Percentiles rank a stretch among this genome's conserved stretches.
Conservation (phyloP, 192 early-diverging fungal genomes). For the Bifiguratus adelaidae region DNA sequence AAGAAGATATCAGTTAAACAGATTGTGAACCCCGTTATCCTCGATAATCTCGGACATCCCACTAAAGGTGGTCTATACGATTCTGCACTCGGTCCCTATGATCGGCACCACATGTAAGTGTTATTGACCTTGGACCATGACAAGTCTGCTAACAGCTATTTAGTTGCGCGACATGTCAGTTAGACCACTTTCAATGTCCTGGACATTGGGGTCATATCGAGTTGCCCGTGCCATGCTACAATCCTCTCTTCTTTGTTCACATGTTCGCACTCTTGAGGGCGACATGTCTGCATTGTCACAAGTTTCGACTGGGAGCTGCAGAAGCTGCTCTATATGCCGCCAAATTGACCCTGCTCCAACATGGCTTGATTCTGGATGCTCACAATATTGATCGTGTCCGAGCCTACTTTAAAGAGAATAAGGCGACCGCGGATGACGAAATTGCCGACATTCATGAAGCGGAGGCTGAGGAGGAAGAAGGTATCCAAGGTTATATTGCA, state of each 20-base stretch:
- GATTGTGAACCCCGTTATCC: conserved; percentile 76
- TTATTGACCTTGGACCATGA: too few species aligned
- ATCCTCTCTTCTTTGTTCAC: conserved; percentile 92
- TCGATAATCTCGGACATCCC: conserved; percentile 87
- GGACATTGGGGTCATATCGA: conserved; percentile 98
- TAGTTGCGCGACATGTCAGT: conserved; percentile 79
- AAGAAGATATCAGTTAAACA: conserved; percentile 90
- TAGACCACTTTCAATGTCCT: conserved; percentile 75
- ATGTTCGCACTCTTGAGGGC: conserved; percentile 79
- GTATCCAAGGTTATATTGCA: conserved; percentile 43
- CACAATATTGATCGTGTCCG: conserved; percentile 62
- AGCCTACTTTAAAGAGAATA: conserved; percentile 24
- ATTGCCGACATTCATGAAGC: conserved; percentile 37
- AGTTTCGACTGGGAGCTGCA: conserved; percentile 50
- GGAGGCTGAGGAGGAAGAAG: conserved; percentile 29
- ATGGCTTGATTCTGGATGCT: conserved; percentile 80
- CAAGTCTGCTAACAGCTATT: not conserved
- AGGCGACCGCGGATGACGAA: conserved; percentile 23
- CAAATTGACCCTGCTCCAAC: conserved; percentile 77
- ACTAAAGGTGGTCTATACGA: conserved; percentile 90
- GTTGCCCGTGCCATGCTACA: conserved; percentile 76
- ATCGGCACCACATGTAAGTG: conserved; percentile 59
- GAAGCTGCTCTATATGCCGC: conserved; percentile 43
- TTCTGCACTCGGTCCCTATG: conserved; percentile 86
- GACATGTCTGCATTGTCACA: conserved; percentile 84